phyloP scores from a whole-genome alignment of 371 early-diverging fungal species.

The Mortierella sp. region DNA sequence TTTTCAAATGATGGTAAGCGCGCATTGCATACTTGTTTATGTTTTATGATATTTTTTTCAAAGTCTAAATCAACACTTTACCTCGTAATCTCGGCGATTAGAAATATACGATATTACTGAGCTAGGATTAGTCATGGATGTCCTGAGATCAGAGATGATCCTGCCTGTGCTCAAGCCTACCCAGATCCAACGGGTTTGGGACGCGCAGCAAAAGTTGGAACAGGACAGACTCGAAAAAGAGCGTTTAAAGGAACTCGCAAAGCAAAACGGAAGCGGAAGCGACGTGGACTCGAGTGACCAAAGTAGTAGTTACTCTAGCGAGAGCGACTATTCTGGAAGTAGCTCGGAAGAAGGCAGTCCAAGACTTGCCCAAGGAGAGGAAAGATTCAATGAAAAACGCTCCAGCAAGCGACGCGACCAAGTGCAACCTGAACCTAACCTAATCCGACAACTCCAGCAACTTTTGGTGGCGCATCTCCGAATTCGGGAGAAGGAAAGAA shows the following conservation, averaged over 20 bases:
- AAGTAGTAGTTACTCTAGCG: conserved; percentile 18
- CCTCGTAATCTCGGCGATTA: not conserved
- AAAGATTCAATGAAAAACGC: not conserved
- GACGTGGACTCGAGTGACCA: not conserved
- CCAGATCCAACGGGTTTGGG: conserved; percentile 56
- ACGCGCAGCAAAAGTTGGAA: conserved; percentile 39
- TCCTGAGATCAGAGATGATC: conserved; percentile 61
- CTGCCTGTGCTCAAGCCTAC: conserved; percentile 59
- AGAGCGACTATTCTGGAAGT: conserved; percentile 18
- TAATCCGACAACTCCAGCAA: conserved; percentile 62
- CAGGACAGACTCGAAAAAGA: conserved; percentile 22
- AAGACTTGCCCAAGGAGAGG: not conserved
- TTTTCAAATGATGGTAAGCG: conserved; percentile 36
- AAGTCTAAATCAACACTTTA: not conserved
- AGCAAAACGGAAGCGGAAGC: not conserved
- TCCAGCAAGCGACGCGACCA: not conserved
- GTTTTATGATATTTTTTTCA: not conserved
- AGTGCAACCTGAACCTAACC: conserved; percentile 18
- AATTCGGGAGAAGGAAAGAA: conserved; percentile 67
- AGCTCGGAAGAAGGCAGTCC: not conserved
- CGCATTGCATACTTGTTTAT: not conserved
- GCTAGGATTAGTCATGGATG: conserved; percentile 46
- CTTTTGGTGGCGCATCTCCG: conserved; percentile 65
- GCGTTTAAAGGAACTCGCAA: not conserved
- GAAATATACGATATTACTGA: conserved; percentile 51